These are phyloP conservation scores for Neodidymelliopsis sp. DNA, from an alignment of 2,329 filamentous ascomycete genomes.

Conservation along the genomic window DNA sequence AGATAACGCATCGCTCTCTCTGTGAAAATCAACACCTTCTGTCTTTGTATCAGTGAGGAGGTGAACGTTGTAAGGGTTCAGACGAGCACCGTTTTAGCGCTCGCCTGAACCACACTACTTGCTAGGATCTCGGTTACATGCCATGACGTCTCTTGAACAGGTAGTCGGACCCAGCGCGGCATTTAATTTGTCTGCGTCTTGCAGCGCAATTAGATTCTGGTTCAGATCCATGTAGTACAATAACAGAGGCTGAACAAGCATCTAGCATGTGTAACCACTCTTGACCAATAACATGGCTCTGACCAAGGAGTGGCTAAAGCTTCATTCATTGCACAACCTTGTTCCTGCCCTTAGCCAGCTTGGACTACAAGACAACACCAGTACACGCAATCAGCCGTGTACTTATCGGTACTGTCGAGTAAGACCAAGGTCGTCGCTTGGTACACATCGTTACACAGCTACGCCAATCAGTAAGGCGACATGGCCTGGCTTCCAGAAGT, in stretches of 20 bases:
- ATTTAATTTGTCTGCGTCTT: constrained; percentile 10
- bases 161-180: neutral
- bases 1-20: neutral
- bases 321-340: constrained; percentile 14
- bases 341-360: constrained; percentile 13
- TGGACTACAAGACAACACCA: neutral
- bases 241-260: constrained; percentile 15
- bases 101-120: constrained; percentile 6
- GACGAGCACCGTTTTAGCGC: constrained; percentile 4
- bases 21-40: neutral
- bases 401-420: constrained; percentile 8
- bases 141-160: neutral
- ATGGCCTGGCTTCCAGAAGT: constrained; percentile 1
- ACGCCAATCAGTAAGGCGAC: constrained; percentile 2
- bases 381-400: constrained; percentile 9
- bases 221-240: constrained; percentile 12
- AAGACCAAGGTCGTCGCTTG: constrained; percentile 8
- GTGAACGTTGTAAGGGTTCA: constrained; percentile 1
- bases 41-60: constrained; percentile 7
- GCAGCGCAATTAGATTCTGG: constrained; percentile 3
- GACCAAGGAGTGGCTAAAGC: constrained; percentile 4
- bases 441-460: constrained; percentile 12
- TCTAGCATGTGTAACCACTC: constrained; percentile 8
- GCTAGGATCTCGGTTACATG: neutral
- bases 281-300: neutral